Percentiles rank a stretch among this genome's conserved stretches.
phyloP scores from a whole-genome alignment of 2,329 filamentous ascomycete genomes.

The Claviceps humidiphila region DNA sequence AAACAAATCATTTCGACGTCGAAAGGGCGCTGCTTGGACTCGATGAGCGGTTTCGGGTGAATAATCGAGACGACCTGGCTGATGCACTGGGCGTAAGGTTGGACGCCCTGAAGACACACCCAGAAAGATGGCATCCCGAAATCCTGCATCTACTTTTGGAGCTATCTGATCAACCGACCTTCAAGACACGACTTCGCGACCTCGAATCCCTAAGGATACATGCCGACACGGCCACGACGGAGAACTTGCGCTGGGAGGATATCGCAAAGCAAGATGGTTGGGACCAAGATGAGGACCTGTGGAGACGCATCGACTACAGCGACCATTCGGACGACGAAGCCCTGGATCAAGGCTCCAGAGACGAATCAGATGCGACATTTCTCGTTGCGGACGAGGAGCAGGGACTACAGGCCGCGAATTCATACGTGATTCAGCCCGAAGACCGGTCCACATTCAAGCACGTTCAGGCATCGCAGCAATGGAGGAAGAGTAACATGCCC shows the following conservation, averaged over 20 bases:
- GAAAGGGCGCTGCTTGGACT: constrained; percentile 53
- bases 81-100: constrained; percentile 52
- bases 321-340: constrained; percentile 48
- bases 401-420: constrained; percentile 13
- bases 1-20: constrained; percentile 67
- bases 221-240: constrained; percentile 27
- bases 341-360: constrained; percentile 20
- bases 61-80: constrained; percentile 67
- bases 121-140: constrained; percentile 62
- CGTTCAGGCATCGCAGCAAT: constrained; percentile 21
- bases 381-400: constrained; percentile 18
- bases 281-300: constrained; percentile 51
- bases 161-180: constrained; percentile 66
- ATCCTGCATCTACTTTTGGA: constrained; percentile 65
- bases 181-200: constrained; percentile 52
- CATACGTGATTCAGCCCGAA: constrained; percentile 22
- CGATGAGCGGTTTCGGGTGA: constrained; percentile 74
- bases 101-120: constrained; percentile 39
- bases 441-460: constrained; percentile 18
- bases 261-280: constrained; percentile 66
- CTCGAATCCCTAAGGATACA: constrained; percentile 39
- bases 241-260: constrained; percentile 60
- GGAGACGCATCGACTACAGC: constrained; percentile 56
- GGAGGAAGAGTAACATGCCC: constrained; percentile 19
- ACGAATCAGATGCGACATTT: constrained; percentile 23